Evolutionary conservation across 2,329 filamentous ascomycete species (phyloP).

Genomic region (Graphilbum sp.): DNA sequence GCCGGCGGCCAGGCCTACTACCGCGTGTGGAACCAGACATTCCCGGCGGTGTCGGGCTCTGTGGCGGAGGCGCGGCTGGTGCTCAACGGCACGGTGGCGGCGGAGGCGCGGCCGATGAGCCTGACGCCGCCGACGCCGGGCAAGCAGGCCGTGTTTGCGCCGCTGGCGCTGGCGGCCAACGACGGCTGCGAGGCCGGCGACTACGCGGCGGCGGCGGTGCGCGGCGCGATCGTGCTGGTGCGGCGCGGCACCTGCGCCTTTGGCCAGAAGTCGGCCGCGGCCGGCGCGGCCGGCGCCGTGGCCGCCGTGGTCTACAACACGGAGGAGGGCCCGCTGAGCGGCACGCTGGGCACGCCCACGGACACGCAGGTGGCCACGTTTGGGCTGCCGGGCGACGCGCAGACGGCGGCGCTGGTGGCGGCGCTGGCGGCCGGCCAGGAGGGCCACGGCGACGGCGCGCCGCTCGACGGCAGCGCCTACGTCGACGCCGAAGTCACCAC

Average conservation of each 20-base stretch:
- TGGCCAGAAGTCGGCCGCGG: slow-evolving; percentile 50
- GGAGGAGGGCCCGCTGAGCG: slow-evolving; percentile 42
- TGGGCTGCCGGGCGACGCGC: slow-evolving; percentile 42
- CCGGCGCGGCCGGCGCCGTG: slow-evolving; percentile 51
- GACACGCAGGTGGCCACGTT: slow-evolving; percentile 50
- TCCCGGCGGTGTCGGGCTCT: slow-evolving; percentile 43
- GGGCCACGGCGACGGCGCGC: too few relatives aligned
- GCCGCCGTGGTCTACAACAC: slow-evolving; percentile 65
- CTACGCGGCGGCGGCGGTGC: slow-evolving; percentile 37
- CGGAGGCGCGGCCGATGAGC: slow-evolving; percentile 39
- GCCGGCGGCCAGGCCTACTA: slow-evolving; percentile 30
- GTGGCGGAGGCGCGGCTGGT: slow-evolving; percentile 42
- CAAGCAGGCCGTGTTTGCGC: slow-evolving; percentile 39
- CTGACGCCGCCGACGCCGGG: slow-evolving; percentile 50
- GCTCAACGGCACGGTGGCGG: slow-evolving; percentile 33
- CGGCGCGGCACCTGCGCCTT: slow-evolving; percentile 56
- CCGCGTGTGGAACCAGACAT: slow-evolving; percentile 43
- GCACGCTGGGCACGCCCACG: slow-evolving; percentile 49
- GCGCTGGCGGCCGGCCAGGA: slow-evolving; percentile 35
- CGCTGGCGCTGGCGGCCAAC: slow-evolving; percentile 43
- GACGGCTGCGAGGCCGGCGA: slow-evolving; percentile 48
- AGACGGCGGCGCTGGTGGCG: slow-evolving; percentile 38
- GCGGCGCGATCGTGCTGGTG: slow-evolving; percentile 54
- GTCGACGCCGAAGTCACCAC: slow-evolving; percentile 39
- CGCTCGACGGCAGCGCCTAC: slow-evolving; percentile 38